Evolutionary conservation across 805 yeast genomes (phyloP), one percentile per base, ranked within the genome.

Genomic region (Starmerella bombi): DNA sequence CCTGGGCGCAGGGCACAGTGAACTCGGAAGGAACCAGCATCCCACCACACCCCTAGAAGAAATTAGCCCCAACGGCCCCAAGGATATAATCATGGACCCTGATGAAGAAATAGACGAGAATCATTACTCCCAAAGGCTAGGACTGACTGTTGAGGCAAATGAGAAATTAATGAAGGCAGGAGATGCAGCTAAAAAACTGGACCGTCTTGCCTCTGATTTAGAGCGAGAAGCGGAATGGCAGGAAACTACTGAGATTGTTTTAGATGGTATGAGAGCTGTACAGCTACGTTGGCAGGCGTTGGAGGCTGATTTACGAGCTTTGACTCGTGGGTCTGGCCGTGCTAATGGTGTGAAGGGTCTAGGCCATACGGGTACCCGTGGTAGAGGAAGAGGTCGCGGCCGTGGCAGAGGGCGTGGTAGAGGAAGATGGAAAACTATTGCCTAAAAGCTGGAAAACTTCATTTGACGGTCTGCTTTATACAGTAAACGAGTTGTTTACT

Each of bases 371-470:
- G n/a, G 46, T 1, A 43, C 41, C 14, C 29, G 50, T 1, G 50
- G 51, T 6, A 27, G 51, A 3, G 48, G 50, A 10, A 33, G 48
- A 7, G 52, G 50, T 5, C 37, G 52, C 1, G 53, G 53, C 23
- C 17, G 51, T 9, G 53, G 53, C 19, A 32, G 53, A 4, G 53
- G 53, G 19, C 39, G 53, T 2, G 49, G 49, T 21, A 34, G 49
- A 8, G 48, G 48, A 22, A 40, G 50, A 10, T 37, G 45, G 48
- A 37, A 29, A 19, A 36, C 36, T 4, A 15, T 20, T 9, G 28
- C 15, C 20, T 22, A n/a, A n/a, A n/a, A n/a, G n/a, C n/a, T n/a
- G n/a, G n/a, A n/a, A n/a, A n/a, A n/a, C n/a, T n/a, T 16, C 17
- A 8, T 15, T 16, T 8, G 9, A 8, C 19, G 17, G 36, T 19